Base-by-base conservation (phyloP, 371 early-diverging fungal species). In the Actinomortierella wolfii region DNA sequence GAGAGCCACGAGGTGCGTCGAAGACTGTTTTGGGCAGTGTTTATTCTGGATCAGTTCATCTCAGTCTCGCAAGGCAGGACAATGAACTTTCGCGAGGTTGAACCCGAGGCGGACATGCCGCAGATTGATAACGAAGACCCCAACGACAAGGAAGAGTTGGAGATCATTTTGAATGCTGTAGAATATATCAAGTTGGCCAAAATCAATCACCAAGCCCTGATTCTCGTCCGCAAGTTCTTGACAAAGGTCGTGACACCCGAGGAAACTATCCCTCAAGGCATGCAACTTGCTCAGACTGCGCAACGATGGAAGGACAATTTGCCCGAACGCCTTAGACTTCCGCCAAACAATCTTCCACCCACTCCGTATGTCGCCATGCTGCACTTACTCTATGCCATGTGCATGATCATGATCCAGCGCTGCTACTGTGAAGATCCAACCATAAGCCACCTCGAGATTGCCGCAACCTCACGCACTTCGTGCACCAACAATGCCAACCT, bases 401-500 rank as follows among this genome's bases (percentile, higher is more conserved):
- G 80, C 34, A 57, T 80, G 47, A 59, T 86, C 43, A 66, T 88
- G 52, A 60, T 86, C 18, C 85, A 85, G 61, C 71, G 88, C 21
- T 86, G 85, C 9, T 88, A 79, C 71, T 76, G 61, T 18, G 76
- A 64, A 39, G 60, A 67, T 17, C 64, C 57, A 25, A 78, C 59
- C 43, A 54, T 65, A 56, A 59, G 61, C n/a, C 61, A 67, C 49
- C 42, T 71, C 29, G 70, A 70, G 43, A 67, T 68, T 52, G 76
- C 64, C 5, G 61, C 68, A 6, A 68, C 57, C 54, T 83, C 74
- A 13, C 48, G 64, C 13, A 81, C 75, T 43, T 85, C 84, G 5
- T 87, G 88, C 58, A 83, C 83, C 0, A 78, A 76, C 40, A 82
- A 86, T 13, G 88, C 88, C 3, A 86, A 81, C 54, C 49, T 55